phyloP scores from a whole-genome alignment of 2,329 filamentous ascomycete genomes.

The Xylaria sp. region DNA sequence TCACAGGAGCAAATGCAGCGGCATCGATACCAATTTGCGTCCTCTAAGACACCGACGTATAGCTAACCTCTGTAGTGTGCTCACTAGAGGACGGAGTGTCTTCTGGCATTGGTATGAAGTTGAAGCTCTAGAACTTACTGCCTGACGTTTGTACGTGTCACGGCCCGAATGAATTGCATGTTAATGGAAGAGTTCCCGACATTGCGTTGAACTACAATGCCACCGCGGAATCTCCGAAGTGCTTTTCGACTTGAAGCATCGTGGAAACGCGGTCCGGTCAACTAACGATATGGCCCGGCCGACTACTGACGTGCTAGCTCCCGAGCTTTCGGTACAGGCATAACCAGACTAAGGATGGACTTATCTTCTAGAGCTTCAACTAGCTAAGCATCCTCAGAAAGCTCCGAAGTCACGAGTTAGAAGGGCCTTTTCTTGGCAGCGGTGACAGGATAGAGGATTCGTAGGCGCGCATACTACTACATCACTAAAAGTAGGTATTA shows the following conservation, averaged over 20 bases:
- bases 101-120: not conserved
- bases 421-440: not conserved
- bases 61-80: not conserved
- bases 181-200: not conserved
- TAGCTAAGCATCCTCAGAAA: not conserved
- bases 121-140: not conserved
- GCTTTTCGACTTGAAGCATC: not conserved
- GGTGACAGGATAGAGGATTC: conserved; percentile 18
- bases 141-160: not conserved
- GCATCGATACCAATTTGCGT: not conserved
- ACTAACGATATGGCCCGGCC: not conserved
- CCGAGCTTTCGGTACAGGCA: not conserved
- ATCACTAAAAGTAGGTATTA: conserved; percentile 13
- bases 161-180: conserved; percentile 11
- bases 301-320: not conserved
- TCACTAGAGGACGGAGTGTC: not conserved
- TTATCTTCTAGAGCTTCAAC: not conserved
- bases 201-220: not conserved
- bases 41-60: not conserved
- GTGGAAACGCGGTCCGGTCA: not conserved
- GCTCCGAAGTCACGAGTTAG: not conserved
- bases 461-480: not conserved
- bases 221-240: not conserved
- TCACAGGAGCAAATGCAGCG: not conserved
- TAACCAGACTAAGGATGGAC: not conserved